phyloP scores from a whole-genome alignment of 140 eudicot genomes.

The Cichorium intybus region DNA sequence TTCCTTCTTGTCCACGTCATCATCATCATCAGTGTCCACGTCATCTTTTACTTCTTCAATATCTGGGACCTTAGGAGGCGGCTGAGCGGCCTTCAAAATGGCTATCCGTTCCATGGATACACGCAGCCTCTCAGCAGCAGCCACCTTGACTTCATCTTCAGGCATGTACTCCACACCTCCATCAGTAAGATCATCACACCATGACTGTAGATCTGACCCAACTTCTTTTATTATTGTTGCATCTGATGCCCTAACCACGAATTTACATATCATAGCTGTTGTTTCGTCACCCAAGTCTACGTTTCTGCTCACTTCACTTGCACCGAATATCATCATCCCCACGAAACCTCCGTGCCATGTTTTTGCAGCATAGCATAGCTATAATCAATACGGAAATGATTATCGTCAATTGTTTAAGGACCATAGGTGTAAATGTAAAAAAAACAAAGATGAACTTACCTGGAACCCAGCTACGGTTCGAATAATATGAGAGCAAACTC shows the following conservation, averaged over 20 bases:
- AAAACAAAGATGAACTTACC: constrained; percentile 33
- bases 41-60: constrained; percentile 46
- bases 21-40: constrained; percentile 29
- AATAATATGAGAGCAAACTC: constrained; percentile 93
- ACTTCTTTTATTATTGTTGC: constrained; percentile 86
- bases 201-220: constrained; percentile 70
- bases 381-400: constrained; percentile 33
- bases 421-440: no score
- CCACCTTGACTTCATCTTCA: constrained; percentile 84
- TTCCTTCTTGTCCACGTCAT: constrained; percentile 33
- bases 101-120: constrained; percentile 88
- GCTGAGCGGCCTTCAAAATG: constrained; percentile 73
- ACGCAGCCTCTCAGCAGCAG: constrained; percentile 73
- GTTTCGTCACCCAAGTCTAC: constrained; percentile 96
- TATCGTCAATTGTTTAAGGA: no score
- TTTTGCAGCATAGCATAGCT: constrained; percentile 91
- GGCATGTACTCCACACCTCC: constrained; percentile 91
- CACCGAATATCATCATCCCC: constrained; percentile 96
- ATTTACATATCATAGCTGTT: constrained; percentile 92
- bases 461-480: constrained; percentile 95
- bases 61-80: constrained; percentile 62
- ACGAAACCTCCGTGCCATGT: constrained; percentile 95
- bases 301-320: constrained; percentile 94
- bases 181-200: constrained; percentile 90
- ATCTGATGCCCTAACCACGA: constrained; percentile 90